These are phyloP conservation scores for Zymoseptoria crescenta DNA, from an alignment of 2,329 filamentous ascomycete species.

Conservation along the genomic window DNA sequence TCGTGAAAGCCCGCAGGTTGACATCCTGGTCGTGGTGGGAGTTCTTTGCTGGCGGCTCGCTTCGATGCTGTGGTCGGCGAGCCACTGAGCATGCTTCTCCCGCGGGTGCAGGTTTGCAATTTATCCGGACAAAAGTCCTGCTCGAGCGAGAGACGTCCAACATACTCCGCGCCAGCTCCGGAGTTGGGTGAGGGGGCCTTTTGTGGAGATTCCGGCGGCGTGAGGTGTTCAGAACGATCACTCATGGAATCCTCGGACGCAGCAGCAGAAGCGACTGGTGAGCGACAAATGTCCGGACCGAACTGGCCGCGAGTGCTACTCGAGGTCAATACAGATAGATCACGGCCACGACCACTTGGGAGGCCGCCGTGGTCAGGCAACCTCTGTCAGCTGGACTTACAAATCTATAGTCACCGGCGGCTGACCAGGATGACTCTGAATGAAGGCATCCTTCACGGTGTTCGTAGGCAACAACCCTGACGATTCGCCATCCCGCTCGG, in stretches of 20 bases:
- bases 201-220: slow-evolving; percentile 11
- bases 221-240: slow-evolving; percentile 3
- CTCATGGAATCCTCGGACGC: slow-evolving; percentile 13
- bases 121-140: not conserved
- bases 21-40: slow-evolving; percentile 1
- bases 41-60: slow-evolving; percentile 7
- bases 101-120: not conserved
- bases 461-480: not conserved
- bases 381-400: not conserved
- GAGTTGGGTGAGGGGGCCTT: slow-evolving; percentile 3
- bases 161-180: not conserved
- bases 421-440: not conserved
- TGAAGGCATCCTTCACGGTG: not conserved
- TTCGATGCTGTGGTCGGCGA: slow-evolving; percentile 1
- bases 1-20: slow-evolving; percentile 2
- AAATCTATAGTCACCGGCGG: not conserved
- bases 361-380: not conserved
- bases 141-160: slow-evolving; percentile 11
- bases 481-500: not conserved
- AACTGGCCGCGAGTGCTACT: not conserved
- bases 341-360: not conserved
- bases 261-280: slow-evolving; percentile 1
- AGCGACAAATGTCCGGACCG: not conserved
- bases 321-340: not conserved
- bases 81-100: slow-evolving; percentile 1